phyloP scores from a whole-genome alignment of 192 early-diverging fungal species.

The Coemansia sp. region DNA sequence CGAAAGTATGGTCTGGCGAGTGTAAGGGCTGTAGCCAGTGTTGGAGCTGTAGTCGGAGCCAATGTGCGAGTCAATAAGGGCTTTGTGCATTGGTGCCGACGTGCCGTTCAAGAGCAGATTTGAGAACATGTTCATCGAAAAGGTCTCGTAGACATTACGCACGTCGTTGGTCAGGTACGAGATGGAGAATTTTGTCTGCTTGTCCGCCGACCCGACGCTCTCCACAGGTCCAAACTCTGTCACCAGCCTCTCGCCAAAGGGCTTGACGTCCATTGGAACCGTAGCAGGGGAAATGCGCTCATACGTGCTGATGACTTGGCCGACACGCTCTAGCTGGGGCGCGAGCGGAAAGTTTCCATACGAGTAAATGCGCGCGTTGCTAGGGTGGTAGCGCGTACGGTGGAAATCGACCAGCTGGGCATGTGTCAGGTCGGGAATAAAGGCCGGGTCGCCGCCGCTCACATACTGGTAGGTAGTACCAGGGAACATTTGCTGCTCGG shows the following conservation, averaged over 20 bases:
- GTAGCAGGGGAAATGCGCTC: conserved; percentile 42
- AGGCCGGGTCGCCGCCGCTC: conserved; percentile 87
- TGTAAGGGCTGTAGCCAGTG: conserved; percentile 80
- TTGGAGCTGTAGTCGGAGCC: conserved; percentile 87
- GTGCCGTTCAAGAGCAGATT: conserved; percentile 82
- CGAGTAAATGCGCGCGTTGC: conserved; percentile 87
- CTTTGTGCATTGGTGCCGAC: conserved; percentile 90
- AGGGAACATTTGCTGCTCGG: conserved; percentile 81
- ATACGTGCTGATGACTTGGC: conserved; percentile 60
- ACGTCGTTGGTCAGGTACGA: conserved; percentile 71
- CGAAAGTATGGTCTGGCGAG: conserved; percentile 61
- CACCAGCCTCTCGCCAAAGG: conserved; percentile 40
- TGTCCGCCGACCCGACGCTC: conserved; percentile 55
- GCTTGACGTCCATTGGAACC: conserved; percentile 57
- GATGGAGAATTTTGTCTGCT: conserved; percentile 76
- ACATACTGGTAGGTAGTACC: conserved; percentile 76
- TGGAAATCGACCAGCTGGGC: conserved; percentile 82
- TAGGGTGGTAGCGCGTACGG: conserved; percentile 82
- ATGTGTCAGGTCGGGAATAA: conserved; percentile 86
- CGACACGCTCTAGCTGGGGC: conserved; percentile 69
- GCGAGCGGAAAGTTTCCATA: conserved; percentile 83
- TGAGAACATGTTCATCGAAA: conserved; percentile 75
- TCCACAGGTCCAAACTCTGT: conserved; percentile 50
- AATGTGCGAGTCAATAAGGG: conserved; percentile 84
- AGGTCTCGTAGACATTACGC: conserved; percentile 79